Evolutionary conservation across 2,329 filamentous ascomycete genomes (phyloP).

Genomic region (Trichophyton benhamiae): DNA sequence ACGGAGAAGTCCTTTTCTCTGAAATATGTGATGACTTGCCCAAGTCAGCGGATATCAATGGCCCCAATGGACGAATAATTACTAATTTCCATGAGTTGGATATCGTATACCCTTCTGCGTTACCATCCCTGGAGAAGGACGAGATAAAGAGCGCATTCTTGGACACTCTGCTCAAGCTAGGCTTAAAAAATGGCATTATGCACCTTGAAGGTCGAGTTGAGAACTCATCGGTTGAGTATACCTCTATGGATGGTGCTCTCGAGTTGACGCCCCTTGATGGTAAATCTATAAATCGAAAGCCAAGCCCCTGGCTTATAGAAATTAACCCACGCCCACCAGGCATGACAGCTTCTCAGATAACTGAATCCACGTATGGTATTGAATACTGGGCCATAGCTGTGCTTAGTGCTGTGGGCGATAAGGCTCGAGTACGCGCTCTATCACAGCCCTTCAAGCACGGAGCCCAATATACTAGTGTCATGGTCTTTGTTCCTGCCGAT

Average conservation of each 20-base stretch:
- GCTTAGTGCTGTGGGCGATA: not conserved
- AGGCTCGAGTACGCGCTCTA: conserved; percentile 11
- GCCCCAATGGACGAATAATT: not conserved
- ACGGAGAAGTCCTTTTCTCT: conserved; percentile 32
- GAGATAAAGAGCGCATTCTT: not conserved
- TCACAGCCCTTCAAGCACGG: conserved; percentile 14
- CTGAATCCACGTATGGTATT: conserved; percentile 16
- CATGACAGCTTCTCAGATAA: conserved; percentile 5
- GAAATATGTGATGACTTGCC: conserved; percentile 33
- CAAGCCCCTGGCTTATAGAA: conserved; percentile 16
- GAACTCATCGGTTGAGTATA: not conserved
- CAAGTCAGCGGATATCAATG: conserved; percentile 12
- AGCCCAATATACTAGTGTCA: conserved; percentile 9
- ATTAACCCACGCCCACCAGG: conserved; percentile 21
- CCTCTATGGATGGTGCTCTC: not conserved
- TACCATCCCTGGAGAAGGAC: not conserved
- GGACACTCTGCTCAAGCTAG: not conserved
- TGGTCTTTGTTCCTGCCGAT: not conserved
- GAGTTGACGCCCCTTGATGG: not conserved
- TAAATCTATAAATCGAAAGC: not conserved
- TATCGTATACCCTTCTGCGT: not conserved
- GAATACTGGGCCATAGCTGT: conserved; percentile 14
- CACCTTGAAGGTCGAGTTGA: conserved; percentile 5
- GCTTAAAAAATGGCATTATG: conserved; percentile 4
- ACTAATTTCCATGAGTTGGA: not conserved